Conservation (phyloP, 345 rosid genomes). For the rapeseed (Brassica napus) region Da-Ae NC_063449.1:4306001-4306500, state of each 20-base stretch:
- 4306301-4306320: constrained; percentile 87
- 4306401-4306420: constrained; percentile 88
- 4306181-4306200: constrained; percentile 13
- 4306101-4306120: constrained; percentile 76
- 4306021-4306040: constrained; percentile 74
- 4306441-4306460: constrained; percentile 94
- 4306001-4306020: constrained; percentile 96
- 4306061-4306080: background rate
- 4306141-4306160: constrained; percentile 98
- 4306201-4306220: background rate
- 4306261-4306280: constrained; percentile 83
- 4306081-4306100: background rate
- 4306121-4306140: constrained; percentile 85
- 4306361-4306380: constrained; percentile 95
- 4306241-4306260: constrained; percentile 27
- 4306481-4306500: constrained; percentile 90
- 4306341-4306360: constrained; percentile 95
- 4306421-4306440: constrained; percentile 95
- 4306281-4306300: constrained; percentile 85
- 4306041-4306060: background rate
- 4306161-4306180: constrained; percentile 95
- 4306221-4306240: background rate
- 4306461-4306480: constrained; percentile 92
- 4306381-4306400: constrained; percentile 91
- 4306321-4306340: constrained; percentile 85